Conservation (phyloP, 208 protist genomes). For the Leishmania braziliensis region DNA sequence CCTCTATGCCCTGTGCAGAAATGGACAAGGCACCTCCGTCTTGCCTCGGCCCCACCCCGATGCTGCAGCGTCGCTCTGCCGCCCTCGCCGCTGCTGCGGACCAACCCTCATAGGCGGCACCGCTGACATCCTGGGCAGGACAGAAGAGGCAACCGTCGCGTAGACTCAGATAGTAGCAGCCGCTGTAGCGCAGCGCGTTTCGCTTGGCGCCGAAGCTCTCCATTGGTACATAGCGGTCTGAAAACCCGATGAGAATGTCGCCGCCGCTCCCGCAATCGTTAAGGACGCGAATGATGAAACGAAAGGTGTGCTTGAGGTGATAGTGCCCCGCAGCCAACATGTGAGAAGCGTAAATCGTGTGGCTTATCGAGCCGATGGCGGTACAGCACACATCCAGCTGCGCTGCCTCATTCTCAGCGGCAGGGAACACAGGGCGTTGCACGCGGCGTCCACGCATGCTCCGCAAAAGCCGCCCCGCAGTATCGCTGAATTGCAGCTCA, state of each 20-base stretch:
- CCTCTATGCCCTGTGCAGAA: neutral
- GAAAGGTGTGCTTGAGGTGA: slow-evolving; percentile 16
- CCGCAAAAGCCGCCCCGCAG: slow-evolving; percentile 23
- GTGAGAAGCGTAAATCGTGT: slow-evolving; percentile 32
- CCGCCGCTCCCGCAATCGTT: slow-evolving; percentile 24
- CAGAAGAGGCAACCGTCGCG: slow-evolving; percentile 38
- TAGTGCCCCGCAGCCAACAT: slow-evolving; percentile 15
- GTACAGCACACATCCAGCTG: slow-evolving; percentile 28
- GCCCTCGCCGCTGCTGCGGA: slow-evolving; percentile 10
- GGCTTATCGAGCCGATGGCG: slow-evolving; percentile 42
- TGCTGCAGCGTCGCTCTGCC: slow-evolving; percentile 5
- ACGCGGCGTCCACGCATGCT: slow-evolving; percentile 23
- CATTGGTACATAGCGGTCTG: slow-evolving; percentile 52
- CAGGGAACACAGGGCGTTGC: slow-evolving; percentile 12
- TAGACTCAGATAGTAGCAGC: slow-evolving; percentile 58
- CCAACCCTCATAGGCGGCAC: slow-evolving; percentile 6
- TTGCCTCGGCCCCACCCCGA: neutral
- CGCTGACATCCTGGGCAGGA: slow-evolving; percentile 22
- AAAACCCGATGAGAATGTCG: slow-evolving; percentile 51
- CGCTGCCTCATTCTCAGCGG: neutral
- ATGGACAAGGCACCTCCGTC: neutral
- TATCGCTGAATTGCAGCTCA: slow-evolving; percentile 25
- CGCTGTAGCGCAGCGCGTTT: slow-evolving; percentile 42
- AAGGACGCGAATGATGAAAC: slow-evolving; percentile 21
- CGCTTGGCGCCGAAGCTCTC: slow-evolving; percentile 49